phyloP scores from a whole-genome alignment of 2,329 filamentous ascomycete species.

The Myriosclerotinia duriaeana region DNA sequence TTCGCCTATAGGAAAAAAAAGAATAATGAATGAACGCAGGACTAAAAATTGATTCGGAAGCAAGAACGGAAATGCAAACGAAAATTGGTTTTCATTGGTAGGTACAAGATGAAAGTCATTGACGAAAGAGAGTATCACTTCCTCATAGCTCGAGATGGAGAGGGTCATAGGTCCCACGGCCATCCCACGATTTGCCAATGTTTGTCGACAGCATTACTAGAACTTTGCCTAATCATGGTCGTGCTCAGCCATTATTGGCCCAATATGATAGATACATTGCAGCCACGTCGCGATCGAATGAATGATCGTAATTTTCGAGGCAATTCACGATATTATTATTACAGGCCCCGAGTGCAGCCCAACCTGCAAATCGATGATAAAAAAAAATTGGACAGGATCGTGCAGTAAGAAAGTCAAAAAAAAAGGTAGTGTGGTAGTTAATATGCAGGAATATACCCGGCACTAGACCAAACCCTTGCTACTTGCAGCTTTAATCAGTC shows the following conservation, averaged over 20 bases:
- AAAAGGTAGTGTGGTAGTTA: neutral
- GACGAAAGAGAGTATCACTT: slow-evolving; percentile 6
- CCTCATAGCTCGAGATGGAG: slow-evolving; percentile 12
- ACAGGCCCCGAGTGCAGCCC: slow-evolving; percentile 33
- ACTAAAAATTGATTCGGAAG: slow-evolving; percentile 11
- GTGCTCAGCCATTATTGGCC: slow-evolving; percentile 38
- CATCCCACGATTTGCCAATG: slow-evolving; percentile 18
- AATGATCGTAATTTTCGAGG: slow-evolving; percentile 27
- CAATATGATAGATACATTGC: slow-evolving; percentile 28
- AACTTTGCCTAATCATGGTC: slow-evolving; percentile 36
- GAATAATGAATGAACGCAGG: slow-evolving; percentile 13
- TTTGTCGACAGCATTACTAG: slow-evolving; percentile 18
- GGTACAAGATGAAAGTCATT: slow-evolving; percentile 12
- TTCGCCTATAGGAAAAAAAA: slow-evolving; percentile 17
- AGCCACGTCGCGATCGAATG: slow-evolving; percentile 39
- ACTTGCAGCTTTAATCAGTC: slow-evolving; percentile 5
- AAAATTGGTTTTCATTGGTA: slow-evolving; percentile 18
- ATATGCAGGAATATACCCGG: slow-evolving; percentile 20
- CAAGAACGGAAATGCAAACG: slow-evolving; percentile 1
- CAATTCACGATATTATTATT: slow-evolving; percentile 36
- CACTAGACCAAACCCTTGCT: slow-evolving; percentile 9
- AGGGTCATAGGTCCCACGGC: slow-evolving; percentile 2
- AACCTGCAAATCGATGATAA: slow-evolving; percentile 19
- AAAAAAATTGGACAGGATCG: neutral
- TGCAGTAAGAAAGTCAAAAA: too few relatives aligned